Evolutionary conservation across 371 early-diverging fungal species (phyloP).

Genomic region (Rhizopus microsporus): DNA sequence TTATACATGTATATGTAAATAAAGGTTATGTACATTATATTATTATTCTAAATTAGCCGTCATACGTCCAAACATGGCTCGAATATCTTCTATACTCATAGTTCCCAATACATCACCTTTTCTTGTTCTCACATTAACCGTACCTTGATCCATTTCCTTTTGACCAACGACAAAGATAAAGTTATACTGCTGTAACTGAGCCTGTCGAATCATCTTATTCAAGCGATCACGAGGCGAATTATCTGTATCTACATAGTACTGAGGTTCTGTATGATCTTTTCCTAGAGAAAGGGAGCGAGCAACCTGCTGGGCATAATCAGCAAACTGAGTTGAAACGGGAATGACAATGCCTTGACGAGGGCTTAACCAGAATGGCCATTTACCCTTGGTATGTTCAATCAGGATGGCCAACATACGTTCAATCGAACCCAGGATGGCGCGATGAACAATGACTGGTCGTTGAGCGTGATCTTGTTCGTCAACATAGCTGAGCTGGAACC

Average conservation of each 20-base stretch:
- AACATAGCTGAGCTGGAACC: constrained; percentile 88
- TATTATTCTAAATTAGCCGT: constrained; percentile 42
- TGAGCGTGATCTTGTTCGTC: constrained; percentile 55
- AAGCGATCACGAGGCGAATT: constrained; percentile 75
- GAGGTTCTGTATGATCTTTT: constrained; percentile 18
- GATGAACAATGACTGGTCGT: constrained; percentile 98
- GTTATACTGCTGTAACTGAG: constrained; percentile 86
- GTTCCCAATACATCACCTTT: constrained; percentile 58
- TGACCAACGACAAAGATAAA: constrained; percentile 93
- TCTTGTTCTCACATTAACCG: constrained; percentile 88
- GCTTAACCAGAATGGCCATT: constrained; percentile 99
- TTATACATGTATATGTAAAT: not conserved
- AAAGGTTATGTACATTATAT: not conserved
- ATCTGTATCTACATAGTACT: constrained; percentile 82
- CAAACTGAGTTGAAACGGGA: constrained; percentile 71
- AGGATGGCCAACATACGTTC: constrained; percentile 99
- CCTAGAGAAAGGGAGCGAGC: constrained; percentile 39
- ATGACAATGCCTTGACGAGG: constrained; percentile 95
- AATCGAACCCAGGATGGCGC: constrained; percentile 98
- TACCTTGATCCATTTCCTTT: constrained; percentile 78
- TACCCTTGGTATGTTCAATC: constrained; percentile 94
- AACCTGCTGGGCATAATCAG: constrained; percentile 70
- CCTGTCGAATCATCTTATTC: constrained; percentile 94
- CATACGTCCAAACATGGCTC: constrained; percentile 44
- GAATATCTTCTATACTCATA: constrained; percentile 48